phyloP scores from a whole-genome alignment of 1,139 yeast genomes.

The Candida anutae region DNA sequence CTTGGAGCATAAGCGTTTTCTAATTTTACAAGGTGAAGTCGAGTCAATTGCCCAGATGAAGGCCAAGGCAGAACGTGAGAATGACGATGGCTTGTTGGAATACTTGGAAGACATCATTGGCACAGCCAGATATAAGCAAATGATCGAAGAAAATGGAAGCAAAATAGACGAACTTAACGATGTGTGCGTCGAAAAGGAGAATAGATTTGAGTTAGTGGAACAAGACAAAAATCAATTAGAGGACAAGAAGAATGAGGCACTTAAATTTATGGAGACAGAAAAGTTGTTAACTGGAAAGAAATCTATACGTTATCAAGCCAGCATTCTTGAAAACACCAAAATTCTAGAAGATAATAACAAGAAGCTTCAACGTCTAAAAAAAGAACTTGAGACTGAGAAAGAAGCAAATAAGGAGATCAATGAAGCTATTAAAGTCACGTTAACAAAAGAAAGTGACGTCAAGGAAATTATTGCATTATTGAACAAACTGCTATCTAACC shows the following conservation, averaged over 20 bases:
- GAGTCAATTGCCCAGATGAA: constrained; percentile 99
- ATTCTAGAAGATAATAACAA: constrained; percentile 31
- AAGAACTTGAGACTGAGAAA: constrained; percentile 40
- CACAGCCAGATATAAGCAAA: constrained; percentile 71
- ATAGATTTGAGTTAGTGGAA: constrained; percentile 70
- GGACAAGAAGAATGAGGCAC: constrained; percentile 60
- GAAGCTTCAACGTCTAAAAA: constrained; percentile 29
- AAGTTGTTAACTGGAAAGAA: constrained; percentile 49
- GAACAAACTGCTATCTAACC: constrained; percentile 21
- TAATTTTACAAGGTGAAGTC: constrained; percentile 96
- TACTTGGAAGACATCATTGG: constrained; percentile 96
- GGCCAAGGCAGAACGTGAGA: constrained; percentile 87
- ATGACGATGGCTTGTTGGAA: constrained; percentile 90
- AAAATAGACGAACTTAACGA: constrained; percentile 69
- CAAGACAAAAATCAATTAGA: constrained; percentile 69
- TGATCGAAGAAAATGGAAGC: constrained; percentile 58
- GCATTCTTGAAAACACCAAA: constrained; percentile 32
- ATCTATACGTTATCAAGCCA: constrained; percentile 52
- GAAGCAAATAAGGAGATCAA: constrained; percentile 37
- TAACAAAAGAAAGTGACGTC: constrained; percentile 26
- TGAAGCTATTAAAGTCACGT: constrained; percentile 32
- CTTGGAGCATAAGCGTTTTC: constrained; percentile 86
- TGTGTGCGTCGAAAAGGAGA: constrained; percentile 72
- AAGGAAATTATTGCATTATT: constrained; percentile 20
- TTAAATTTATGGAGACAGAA: constrained; percentile 58